Percentiles rank a stretch among this genome's conserved stretches.
Evolutionary conservation across 306 rosid genomes (phyloP).

Genomic region (Prunus campanulata): DNA sequence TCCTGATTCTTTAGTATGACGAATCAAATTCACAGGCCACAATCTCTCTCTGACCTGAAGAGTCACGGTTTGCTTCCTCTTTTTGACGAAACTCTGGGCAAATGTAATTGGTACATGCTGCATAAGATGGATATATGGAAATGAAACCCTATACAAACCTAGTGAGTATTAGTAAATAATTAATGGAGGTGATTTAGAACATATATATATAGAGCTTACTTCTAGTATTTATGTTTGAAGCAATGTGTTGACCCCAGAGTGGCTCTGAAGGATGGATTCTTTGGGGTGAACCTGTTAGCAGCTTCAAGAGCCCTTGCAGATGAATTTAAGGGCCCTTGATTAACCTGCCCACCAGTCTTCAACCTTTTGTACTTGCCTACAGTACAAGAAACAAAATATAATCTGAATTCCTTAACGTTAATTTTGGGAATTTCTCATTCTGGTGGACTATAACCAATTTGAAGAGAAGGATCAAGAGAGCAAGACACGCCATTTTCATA

Average conservation of each 20-base stretch:
- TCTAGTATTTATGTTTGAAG: not conserved
- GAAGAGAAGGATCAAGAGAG: not conserved
- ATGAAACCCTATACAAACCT: not conserved
- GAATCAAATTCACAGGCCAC: not conserved
- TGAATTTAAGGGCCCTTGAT: not conserved
- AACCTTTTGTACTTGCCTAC: not conserved
- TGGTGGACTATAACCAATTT: not conserved
- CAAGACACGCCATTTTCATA: not conserved
- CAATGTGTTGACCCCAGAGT: not conserved
- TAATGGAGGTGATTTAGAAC: not conserved
- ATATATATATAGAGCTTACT: not conserved
- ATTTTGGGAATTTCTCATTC: not conserved
- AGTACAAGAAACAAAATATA: not conserved
- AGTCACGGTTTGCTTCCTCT: not conserved
- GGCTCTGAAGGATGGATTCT: constrained; percentile 10
- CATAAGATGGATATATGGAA: not conserved
- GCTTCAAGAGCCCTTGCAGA: constrained; percentile 7
- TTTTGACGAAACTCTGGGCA: not conserved
- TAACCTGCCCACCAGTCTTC: not conserved
- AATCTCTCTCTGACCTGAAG: not conserved
- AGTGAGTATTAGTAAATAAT: not conserved
- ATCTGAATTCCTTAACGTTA: not conserved
- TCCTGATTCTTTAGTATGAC: not conserved
- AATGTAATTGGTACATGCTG: not conserved
- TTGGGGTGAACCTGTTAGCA: not conserved